These are phyloP conservation scores for Gymnopilus junonius DNA, from an alignment of 768 basidiomycete species.

Conservation along the genomic window DNA sequence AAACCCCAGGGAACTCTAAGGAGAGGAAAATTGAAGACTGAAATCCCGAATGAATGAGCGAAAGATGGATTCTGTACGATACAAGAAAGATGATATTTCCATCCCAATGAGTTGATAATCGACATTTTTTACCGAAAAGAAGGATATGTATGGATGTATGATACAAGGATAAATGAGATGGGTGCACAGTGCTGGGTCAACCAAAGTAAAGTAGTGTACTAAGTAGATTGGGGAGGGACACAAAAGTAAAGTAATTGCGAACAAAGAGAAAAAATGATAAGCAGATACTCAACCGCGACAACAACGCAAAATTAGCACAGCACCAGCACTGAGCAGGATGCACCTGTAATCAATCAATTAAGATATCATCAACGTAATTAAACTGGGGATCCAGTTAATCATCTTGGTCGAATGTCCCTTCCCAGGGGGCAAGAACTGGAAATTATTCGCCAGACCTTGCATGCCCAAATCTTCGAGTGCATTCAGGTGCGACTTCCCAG, in stretches of 20 bases:
- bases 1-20: too few relatives aligned
- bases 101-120: background rate
- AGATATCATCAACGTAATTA: constrained; percentile 41
- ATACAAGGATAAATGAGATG: background rate
- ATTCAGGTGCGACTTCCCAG: constrained; percentile 55
- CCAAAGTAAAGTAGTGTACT: background rate
- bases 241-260: background rate
- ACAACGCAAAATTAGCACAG: background rate
- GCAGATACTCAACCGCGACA: background rate
- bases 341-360: constrained; percentile 9
- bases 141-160: background rate
- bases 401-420: constrained; percentile 63
- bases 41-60: background rate
- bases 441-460: constrained; percentile 74
- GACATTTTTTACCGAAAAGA: background rate
- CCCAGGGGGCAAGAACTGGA: constrained; percentile 66
- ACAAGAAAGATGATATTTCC: background rate
- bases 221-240: background rate
- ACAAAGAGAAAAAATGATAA: background rate
- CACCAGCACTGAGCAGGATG: background rate
- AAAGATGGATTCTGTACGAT: background rate
- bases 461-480: constrained; percentile 75
- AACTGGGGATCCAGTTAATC: constrained; percentile 73
- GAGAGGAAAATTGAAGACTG: too few relatives aligned
- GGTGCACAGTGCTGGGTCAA: background rate